Evolutionary conservation across 2,329 filamentous ascomycete genomes (phyloP).

Genomic region (Didymella glomerata): DNA sequence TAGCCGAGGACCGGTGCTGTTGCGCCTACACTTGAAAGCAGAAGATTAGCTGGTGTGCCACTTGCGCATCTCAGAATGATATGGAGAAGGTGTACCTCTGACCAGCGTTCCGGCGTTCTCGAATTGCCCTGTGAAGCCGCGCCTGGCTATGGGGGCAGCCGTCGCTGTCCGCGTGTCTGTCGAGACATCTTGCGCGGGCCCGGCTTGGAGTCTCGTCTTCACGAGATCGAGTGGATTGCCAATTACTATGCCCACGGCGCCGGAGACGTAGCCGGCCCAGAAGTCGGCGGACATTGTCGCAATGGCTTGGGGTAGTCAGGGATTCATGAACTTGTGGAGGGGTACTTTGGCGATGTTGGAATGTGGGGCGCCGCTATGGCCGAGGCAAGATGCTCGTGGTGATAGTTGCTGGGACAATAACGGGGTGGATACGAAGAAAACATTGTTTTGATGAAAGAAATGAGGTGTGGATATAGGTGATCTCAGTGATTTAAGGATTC

Average conservation of each 20-base stretch:
- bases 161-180: slow-evolving; percentile 20
- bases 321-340: slow-evolving; percentile 20
- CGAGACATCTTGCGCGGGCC: slow-evolving; percentile 37
- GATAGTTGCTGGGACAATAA: slow-evolving; percentile 22
- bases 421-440: slow-evolving; percentile 7
- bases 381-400: slow-evolving; percentile 23
- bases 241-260: slow-evolving; percentile 84
- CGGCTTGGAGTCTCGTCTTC: slow-evolving; percentile 83
- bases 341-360: slow-evolving; percentile 22
- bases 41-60: slow-evolving; percentile 9
- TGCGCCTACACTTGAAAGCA: slow-evolving; percentile 64
- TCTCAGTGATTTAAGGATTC: neutral
- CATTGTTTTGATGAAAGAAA: slow-evolving; percentile 15
- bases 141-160: slow-evolving; percentile 15
- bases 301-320: slow-evolving; percentile 15
- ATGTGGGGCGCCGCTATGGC: slow-evolving; percentile 24
- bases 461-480: neutral
- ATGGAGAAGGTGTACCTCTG: slow-evolving; percentile 39
- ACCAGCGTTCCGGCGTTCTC: slow-evolving; percentile 49
- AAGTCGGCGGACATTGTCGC: slow-evolving; percentile 82
- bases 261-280: slow-evolving; percentile 90
- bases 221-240: slow-evolving; percentile 85
- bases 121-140: slow-evolving; percentile 44
- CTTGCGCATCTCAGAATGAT: neutral
- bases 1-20: slow-evolving; percentile 89